phyloP scores from a whole-genome alignment of 345 rosid genomes.

The Toxicodendron radicans region DNA sequence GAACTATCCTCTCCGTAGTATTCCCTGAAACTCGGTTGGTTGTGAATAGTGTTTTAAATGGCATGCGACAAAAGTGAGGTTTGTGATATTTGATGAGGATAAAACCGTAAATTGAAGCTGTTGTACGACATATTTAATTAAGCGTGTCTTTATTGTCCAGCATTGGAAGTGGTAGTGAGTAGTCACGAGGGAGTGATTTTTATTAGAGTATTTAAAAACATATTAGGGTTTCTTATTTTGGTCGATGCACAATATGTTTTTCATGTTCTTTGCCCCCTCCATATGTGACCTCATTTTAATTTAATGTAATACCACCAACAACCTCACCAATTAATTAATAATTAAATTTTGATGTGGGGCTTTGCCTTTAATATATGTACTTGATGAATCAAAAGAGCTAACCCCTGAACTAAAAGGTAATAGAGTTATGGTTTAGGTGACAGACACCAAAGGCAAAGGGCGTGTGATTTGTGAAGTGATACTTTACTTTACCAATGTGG shows the following conservation, averaged over 20 bases:
- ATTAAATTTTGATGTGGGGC: too few species aligned
- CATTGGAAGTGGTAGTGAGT: background rate
- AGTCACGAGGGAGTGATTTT: background rate
- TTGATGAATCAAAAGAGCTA: too few species aligned
- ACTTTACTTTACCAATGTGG: background rate
- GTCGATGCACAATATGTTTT: background rate
- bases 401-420: too few species aligned
- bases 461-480: background rate
- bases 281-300: too few species aligned
- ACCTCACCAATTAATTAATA: too few species aligned
- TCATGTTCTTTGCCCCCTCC: too few species aligned
- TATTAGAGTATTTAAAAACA: background rate
- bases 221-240: background rate
- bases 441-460: too few species aligned
- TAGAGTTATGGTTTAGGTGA: too few species aligned
- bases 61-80: background rate
- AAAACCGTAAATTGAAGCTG: background rate
- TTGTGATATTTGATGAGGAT: background rate
- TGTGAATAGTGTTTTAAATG: background rate
- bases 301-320: too few species aligned
- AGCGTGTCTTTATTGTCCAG: background rate
- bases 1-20: conserved; percentile 6
- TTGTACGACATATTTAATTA: background rate
- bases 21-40: background rate
- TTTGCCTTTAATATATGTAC: too few species aligned